Evolutionary conservation across 371 early-diverging fungal species (phyloP).

Genomic region (Rhizomucor pusillus): DNA sequence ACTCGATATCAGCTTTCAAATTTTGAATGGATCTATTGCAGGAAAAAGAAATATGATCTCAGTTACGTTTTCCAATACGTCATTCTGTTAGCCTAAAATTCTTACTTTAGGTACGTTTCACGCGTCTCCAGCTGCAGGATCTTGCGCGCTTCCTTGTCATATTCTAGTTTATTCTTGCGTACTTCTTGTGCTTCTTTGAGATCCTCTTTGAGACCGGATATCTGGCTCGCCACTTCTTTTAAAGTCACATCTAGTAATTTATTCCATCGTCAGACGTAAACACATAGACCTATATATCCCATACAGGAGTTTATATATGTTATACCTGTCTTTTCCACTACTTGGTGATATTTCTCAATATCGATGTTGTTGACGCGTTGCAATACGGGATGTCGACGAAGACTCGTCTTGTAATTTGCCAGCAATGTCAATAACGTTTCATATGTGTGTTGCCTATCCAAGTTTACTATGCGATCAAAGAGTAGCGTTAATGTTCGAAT

Average conservation of each 20-base stretch:
- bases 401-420: constrained; percentile 33
- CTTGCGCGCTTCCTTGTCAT: constrained; percentile 55
- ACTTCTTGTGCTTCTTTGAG: constrained; percentile 43
- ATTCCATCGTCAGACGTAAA: neutral
- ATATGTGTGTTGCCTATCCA: constrained; percentile 27
- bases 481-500: neutral
- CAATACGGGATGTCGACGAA: constrained; percentile 35
- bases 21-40: constrained; percentile 28
- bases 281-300: neutral
- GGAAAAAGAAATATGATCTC: too few species aligned
- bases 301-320: neutral
- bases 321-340: constrained; percentile 39
- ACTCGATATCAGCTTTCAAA: constrained; percentile 34
- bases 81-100: neutral
- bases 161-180: constrained; percentile 52
- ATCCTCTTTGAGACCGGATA: constrained; percentile 32
- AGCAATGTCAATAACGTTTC: constrained; percentile 34
- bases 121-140: constrained; percentile 48
- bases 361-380: constrained; percentile 50
- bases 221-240: neutral
- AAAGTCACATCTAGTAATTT: neutral
- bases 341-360: constrained; percentile 36
- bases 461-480: neutral
- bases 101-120: constrained; percentile 47
- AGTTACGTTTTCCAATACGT: neutral